phyloP scores from a whole-genome alignment of 2,329 filamentous ascomycete species.

The Epichloe coenophiala region DNA sequence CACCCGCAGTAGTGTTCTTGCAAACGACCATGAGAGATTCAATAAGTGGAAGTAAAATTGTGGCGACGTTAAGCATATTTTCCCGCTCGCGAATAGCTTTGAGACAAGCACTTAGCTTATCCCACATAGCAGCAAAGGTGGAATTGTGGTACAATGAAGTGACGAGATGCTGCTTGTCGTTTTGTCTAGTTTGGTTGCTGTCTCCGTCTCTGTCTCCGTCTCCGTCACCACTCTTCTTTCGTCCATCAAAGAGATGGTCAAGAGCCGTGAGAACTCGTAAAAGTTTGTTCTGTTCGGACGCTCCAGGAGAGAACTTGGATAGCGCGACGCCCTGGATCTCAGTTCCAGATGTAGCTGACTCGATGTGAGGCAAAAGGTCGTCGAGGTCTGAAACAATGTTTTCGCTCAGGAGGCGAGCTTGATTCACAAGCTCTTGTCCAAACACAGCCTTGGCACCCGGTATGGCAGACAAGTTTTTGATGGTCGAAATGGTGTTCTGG shows the following conservation, averaged over 20 bases:
- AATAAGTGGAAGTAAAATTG: constrained; percentile 84
- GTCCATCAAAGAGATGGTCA: constrained; percentile 87
- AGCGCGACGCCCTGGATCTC: constrained; percentile 92
- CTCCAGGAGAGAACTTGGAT: constrained; percentile 88
- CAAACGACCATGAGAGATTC: constrained; percentile 98
- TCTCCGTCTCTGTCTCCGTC: constrained; percentile 31
- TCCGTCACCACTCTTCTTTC: constrained; percentile 43
- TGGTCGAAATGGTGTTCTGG: constrained; percentile 93
- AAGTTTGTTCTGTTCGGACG: constrained; percentile 92
- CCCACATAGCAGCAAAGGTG: constrained; percentile 84
- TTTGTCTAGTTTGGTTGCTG: constrained; percentile 37
- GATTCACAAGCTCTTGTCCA: constrained; percentile 80
- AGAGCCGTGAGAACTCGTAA: constrained; percentile 84
- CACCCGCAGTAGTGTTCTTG: constrained; percentile 83
- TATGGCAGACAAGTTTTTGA: constrained; percentile 92
- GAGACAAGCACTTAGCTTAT: constrained; percentile 79
- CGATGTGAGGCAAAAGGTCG: constrained; percentile 73
- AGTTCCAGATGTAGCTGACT: constrained; percentile 74
- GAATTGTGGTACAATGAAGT: constrained; percentile 80
- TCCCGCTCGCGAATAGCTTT: constrained; percentile 80
- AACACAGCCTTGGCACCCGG: constrained; percentile 82
- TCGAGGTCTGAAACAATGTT: constrained; percentile 76
- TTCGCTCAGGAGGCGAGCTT: constrained; percentile 73
- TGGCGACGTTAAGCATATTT: constrained; percentile 94
- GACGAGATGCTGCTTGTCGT: constrained; percentile 70